Conservation (phyloP, 148 eudicot species). For the Chenopodium suecicum region DNA sequence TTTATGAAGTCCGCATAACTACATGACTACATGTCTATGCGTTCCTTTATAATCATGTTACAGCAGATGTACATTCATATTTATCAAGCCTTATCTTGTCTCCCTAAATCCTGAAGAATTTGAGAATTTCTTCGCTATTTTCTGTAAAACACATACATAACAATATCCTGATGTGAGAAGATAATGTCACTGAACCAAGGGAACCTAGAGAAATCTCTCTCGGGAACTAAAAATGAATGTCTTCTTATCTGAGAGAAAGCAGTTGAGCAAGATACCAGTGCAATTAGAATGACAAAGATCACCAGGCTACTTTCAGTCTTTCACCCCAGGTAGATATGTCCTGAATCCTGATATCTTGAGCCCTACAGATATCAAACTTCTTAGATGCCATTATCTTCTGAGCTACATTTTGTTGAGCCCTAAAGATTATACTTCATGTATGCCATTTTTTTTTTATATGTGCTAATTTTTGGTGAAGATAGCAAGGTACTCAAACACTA, state of each 20-base stretch:
- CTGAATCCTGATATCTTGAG: too few relatives aligned
- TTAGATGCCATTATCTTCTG: background rate
- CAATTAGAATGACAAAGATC: background rate
- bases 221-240: background rate
- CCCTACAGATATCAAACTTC: background rate
- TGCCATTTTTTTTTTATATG: too few relatives aligned
- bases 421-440: too few relatives aligned
- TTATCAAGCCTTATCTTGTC: background rate
- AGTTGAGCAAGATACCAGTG: background rate
- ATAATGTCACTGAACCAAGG: background rate
- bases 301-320: background rate
- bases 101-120: background rate
- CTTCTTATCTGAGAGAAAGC: too few relatives aligned
- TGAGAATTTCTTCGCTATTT: background rate
- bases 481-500: background rate
- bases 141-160: background rate
- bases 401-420: too few relatives aligned
- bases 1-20: too few relatives aligned
- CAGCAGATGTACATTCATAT: background rate
- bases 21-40: too few relatives aligned
- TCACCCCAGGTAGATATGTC: background rate
- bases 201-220: background rate
- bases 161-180: background rate
- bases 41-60: background rate
- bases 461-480: background rate